A percentile compares a stretch with the other conserved stretches of the same genome.
Conservation (phyloP, 2,329 filamentous ascomycete genomes). For the Volutella citrinella region DNA sequence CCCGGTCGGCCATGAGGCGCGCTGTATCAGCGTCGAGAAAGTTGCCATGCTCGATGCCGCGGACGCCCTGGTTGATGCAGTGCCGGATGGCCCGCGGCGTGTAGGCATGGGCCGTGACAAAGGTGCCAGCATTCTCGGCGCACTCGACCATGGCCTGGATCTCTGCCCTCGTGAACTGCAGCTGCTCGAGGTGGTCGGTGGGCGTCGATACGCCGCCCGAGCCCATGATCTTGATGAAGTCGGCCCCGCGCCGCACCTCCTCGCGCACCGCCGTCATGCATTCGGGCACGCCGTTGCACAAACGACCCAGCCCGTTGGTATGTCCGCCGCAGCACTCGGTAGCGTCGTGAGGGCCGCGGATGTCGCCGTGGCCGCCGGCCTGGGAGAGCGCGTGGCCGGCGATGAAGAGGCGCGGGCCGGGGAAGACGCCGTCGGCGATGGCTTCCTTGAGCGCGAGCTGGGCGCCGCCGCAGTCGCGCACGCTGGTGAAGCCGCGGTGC, state of each 20-base stretch:
- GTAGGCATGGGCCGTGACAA: slow-evolving; percentile 56
- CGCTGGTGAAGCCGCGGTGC: slow-evolving; percentile 54
- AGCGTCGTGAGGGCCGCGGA: slow-evolving; percentile 36
- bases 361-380: slow-evolving; percentile 56
- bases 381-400: slow-evolving; percentile 52
- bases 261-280: slow-evolving; percentile 51
- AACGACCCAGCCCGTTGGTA: slow-evolving; percentile 34
- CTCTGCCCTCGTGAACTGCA: slow-evolving; percentile 55
- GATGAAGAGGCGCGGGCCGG: slow-evolving; percentile 55
- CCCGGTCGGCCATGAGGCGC: slow-evolving; percentile 46
- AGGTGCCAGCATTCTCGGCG: slow-evolving; percentile 46
- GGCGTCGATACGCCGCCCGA: slow-evolving; percentile 54
- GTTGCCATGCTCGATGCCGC: slow-evolving; percentile 48
- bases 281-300: slow-evolving; percentile 52
- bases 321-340: slow-evolving; percentile 42
- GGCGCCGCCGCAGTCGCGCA: slow-evolving; percentile 58
- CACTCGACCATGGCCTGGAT: slow-evolving; percentile 51
- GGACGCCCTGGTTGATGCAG: slow-evolving; percentile 52
- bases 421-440: slow-evolving; percentile 51
- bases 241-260: slow-evolving; percentile 51
- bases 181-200: slow-evolving; percentile 48
- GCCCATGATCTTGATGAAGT: slow-evolving; percentile 62
- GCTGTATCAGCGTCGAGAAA: slow-evolving; percentile 40
- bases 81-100: slow-evolving; percentile 51
- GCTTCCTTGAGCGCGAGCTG: slow-evolving; percentile 53